Conservation (phyloP, 106 monocot genomes). For the Amphibolis antarctica region DNA sequence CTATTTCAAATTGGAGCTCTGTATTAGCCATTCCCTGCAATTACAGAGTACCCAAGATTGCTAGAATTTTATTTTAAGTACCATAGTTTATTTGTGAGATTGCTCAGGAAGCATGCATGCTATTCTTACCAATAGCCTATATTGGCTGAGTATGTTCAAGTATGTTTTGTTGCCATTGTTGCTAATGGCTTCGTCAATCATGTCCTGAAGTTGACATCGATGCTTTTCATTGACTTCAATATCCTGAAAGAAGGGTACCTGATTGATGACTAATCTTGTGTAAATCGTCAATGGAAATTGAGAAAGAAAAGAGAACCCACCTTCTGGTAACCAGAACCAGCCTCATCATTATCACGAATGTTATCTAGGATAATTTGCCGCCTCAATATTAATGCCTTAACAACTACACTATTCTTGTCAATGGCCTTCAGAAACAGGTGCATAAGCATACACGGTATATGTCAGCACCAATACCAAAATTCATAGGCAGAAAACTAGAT, state of each 20-base stretch:
- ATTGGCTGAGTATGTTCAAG: conserved; percentile 88
- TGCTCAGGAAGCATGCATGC: neutral
- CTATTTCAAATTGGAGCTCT: conserved; percentile 96
- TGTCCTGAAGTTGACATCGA: conserved; percentile 61
- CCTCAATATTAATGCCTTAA: conserved; percentile 52
- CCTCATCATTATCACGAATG: conserved; percentile 96
- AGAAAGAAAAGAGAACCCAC: conserved; percentile 17
- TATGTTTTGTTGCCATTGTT: conserved; percentile 88
- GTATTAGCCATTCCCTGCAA: conserved; percentile 82
- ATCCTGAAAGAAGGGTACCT: conserved; percentile 39
- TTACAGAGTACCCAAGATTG: neutral
- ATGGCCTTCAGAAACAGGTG: conserved; percentile 17
- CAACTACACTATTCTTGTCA: conserved; percentile 47
- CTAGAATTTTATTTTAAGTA: neutral
- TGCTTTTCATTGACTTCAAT: conserved; percentile 77
- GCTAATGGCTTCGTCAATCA: conserved; percentile 90
- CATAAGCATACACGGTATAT: neutral
- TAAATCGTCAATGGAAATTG: neutral
- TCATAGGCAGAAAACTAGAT: too few species aligned
- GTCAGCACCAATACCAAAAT: neutral
- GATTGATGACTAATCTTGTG: neutral
- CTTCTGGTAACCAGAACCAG: conserved; percentile 78
- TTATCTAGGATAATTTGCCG: conserved; percentile 95
- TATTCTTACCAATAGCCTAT: conserved; percentile 72
- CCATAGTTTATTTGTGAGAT: neutral